A percentile compares a stretch with the other conserved stretches of the same genome.
Evolutionary conservation across 163 green algal species (phyloP).

Genomic region (Scenedesmus sp.): DNA sequence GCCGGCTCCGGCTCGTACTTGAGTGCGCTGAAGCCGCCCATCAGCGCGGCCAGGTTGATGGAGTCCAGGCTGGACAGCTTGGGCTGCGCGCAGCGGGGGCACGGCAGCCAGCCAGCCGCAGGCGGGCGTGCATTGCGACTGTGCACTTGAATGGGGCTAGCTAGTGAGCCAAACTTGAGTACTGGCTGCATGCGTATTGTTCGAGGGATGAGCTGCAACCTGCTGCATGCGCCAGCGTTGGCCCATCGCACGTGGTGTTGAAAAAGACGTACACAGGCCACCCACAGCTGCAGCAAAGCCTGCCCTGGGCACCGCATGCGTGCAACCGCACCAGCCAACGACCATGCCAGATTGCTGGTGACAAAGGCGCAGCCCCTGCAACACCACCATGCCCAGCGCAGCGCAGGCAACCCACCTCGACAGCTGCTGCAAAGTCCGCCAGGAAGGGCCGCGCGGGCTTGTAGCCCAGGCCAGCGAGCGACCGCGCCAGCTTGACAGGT

Average conservation of each 20-base stretch:
- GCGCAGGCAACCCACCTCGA: slow-evolving; percentile 24
- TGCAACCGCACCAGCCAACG: not conserved
- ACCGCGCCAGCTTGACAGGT: slow-evolving; percentile 35
- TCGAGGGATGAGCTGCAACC: too few relatives aligned
- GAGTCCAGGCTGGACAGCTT: slow-evolving; percentile 41
- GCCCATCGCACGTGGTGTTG: too few relatives aligned
- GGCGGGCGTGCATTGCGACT: not conserved
- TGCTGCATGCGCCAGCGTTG: not conserved
- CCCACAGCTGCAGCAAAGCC: too few relatives aligned
- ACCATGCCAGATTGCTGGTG: not conserved
- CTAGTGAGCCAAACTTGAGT: too few relatives aligned
- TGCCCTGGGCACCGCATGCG: too few relatives aligned
- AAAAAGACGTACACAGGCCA: too few relatives aligned
- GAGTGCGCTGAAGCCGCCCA: slow-evolving; percentile 36
- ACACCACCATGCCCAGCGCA: not conserved
- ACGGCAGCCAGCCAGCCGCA: not conserved
- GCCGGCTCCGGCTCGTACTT: slow-evolving; percentile 47
- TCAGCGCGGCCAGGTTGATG: slow-evolving; percentile 40
- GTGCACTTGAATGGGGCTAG: too few relatives aligned
- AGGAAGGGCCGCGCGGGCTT: slow-evolving; percentile 32
- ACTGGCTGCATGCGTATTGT: too few relatives aligned
- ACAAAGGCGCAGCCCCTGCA: not conserved
- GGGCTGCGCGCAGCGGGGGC: not conserved
- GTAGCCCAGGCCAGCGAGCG: slow-evolving; percentile 48
- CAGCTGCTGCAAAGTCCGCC: slow-evolving; percentile 28